Conservation (phyloP, 176 grass and related monocot species). For the Triticum aestivum region IWGSC_CS_RefSeq_v2.1 NC_057802.1:599138134-599138633, state of each 20-base stretch:
- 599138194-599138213: background rate
- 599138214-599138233: background rate
- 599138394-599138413: background rate
- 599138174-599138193: conserved; percentile 8
- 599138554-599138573: background rate
- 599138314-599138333: background rate
- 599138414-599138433: background rate
- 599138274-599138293: conserved; percentile 48
- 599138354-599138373: background rate
- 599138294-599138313: conserved; percentile 21
- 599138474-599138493: conserved; percentile 10
- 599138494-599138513: conserved; percentile 22
- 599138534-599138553: background rate
- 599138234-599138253: background rate
- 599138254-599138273: background rate
- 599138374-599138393: background rate
- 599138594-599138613: background rate
- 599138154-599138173: too few species aligned
- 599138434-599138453: background rate
- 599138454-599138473: background rate
- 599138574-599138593: background rate
- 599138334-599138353: background rate
- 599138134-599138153: too few species aligned
- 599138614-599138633: conserved; percentile 5
- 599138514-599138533: background rate